Conservation (phyloP, 371 early-diverging fungal species). For the Syncephalastrum racemosum region DNA sequence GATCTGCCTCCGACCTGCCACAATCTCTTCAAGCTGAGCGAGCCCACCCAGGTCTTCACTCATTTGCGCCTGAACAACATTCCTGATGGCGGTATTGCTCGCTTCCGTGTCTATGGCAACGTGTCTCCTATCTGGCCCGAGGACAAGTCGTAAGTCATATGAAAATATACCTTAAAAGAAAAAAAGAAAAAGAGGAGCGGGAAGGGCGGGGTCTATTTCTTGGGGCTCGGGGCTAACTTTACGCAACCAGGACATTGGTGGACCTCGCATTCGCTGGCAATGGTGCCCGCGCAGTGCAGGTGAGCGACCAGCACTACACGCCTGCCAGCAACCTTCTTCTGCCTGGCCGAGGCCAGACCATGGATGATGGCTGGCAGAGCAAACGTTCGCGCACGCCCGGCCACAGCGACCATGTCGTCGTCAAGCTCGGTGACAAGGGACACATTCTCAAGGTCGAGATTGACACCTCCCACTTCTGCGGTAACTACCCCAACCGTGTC, state of each 20-base stretch:
- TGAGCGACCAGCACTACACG: conserved; percentile 82
- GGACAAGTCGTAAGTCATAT: conserved; percentile 35
- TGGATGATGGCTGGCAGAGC: conserved; percentile 84
- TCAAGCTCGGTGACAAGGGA: conserved; percentile 78
- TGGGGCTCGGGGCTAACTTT: background rate
- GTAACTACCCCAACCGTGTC: conserved; percentile 82
- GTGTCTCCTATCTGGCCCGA: conserved; percentile 70
- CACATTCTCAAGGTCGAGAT: conserved; percentile 73
- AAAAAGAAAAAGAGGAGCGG: background rate
- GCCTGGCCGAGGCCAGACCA: conserved; percentile 70
- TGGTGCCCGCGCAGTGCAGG: conserved; percentile 72
- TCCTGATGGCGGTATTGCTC: conserved; percentile 92
- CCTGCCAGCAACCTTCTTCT: conserved; percentile 74
- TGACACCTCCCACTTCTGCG: conserved; percentile 85
- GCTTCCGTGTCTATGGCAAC: conserved; percentile 85
- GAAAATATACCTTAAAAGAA: background rate
- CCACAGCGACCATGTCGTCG: conserved; percentile 73
- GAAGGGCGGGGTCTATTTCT: background rate
- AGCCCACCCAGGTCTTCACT: conserved; percentile 57
- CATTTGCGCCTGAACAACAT: conserved; percentile 81
- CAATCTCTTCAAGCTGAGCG: conserved; percentile 66
- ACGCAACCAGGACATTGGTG: conserved; percentile 43
- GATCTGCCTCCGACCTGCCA: conserved; percentile 64
- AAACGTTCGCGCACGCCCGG: conserved; percentile 67
- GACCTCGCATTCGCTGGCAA: conserved; percentile 80